Base-by-base conservation (phyloP, 257 asterid genomes). In the Jaltomata sinuosa region DNA sequence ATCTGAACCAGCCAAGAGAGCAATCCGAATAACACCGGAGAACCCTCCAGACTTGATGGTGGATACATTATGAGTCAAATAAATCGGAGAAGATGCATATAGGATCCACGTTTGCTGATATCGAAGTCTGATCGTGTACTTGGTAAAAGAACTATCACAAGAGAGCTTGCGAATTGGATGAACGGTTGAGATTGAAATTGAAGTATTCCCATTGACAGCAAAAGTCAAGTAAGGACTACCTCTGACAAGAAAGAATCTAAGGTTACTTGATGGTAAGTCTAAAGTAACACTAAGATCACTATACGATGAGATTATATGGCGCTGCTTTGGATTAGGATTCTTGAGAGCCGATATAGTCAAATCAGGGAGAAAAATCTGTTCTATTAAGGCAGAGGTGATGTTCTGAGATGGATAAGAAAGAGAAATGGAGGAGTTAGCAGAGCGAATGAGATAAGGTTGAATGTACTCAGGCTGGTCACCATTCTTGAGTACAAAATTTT, bases 141-240 rank as follows among this genome's bases (percentile, higher is more conserved):
- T 96, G 0, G 98, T 96, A 76, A 55, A 76, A 9, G 91, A 83
- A 61, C 83, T 31, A 89, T 91, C 91, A 19, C 93, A 89, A n/a
- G 82, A 85, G 29, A 95, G 67, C 29, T 88, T 91, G 27, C 91
- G 88, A 89, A 96, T 84, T 42, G 97, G 93, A 77, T 94, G 94
- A 85, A 90, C 77, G 2, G 98, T 94, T 1, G 98, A 94, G 88
- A 96, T 89, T 14, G 91, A 93, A 54, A 96, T 89, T 1, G 87
- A 61, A 27, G 79, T 90, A 0, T 81, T 45, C 3, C 84, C 80
- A 89, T 74, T 32, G 27, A 93, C 97, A 27, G 86, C 69, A 83
- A 95, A 93, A 6, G 99, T 96, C 87, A 93, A 55, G 85, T 90
- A 96, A 53, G 99, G 99, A 81, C 98, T 92, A 49, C 99, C 99